Evolutionary conservation across 148 eudicot genomes (phyloP).

Genomic region (Limonium bicolor): DNA sequence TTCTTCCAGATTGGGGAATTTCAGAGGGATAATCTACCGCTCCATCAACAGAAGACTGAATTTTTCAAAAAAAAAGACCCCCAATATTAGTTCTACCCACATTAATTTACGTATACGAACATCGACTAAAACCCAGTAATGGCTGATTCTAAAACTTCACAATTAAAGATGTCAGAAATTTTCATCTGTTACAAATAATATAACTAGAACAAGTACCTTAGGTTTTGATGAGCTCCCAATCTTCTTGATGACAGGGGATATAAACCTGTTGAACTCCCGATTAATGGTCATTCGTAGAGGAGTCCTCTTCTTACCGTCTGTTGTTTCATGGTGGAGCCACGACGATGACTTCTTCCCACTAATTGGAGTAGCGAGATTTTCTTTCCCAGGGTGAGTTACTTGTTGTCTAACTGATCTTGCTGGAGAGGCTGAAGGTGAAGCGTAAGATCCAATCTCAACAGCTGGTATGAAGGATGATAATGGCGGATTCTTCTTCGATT

Average conservation of each 20-base stretch:
- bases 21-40: neutral
- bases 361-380: constrained; percentile 34
- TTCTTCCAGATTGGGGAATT: constrained; percentile 6
- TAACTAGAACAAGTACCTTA: constrained; percentile 23
- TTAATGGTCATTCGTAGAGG: constrained; percentile 33
- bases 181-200: neutral
- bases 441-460: constrained; percentile 16
- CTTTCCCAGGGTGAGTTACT: constrained; percentile 28
- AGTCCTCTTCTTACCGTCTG: constrained; percentile 38
- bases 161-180: neutral
- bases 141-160: too few species aligned
- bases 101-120: too few species aligned
- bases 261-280: constrained; percentile 24
- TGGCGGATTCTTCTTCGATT: constrained; percentile 46
- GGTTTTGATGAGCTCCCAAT: constrained; percentile 26
- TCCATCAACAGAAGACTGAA: constrained; percentile 2
- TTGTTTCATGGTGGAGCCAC: constrained; percentile 5
- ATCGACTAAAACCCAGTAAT: too few species aligned
- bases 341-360: constrained; percentile 22
- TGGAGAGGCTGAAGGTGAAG: constrained; percentile 28
- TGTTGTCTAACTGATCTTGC: constrained; percentile 16
- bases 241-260: constrained; percentile 21
- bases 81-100: too few species aligned
- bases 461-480: constrained; percentile 31
- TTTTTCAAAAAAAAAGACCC: neutral